phyloP scores from a whole-genome alignment of 2,329 filamentous ascomycete genomes.

The Phaeosphaeriaceae sp. region DNA sequence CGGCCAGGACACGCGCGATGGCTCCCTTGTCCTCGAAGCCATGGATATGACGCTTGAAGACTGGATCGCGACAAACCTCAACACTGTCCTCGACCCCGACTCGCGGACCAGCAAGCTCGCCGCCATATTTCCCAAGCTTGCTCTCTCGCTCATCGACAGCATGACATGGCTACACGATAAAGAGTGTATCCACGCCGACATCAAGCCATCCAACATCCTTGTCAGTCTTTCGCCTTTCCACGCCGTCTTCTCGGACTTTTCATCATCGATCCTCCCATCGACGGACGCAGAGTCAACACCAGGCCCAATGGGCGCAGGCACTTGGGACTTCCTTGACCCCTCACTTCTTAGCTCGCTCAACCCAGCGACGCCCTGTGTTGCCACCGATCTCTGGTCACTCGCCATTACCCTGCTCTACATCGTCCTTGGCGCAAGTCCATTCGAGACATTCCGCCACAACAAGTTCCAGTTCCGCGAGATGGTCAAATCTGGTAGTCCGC shows the following conservation, averaged over 20 bases:
- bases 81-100: constrained; percentile 31
- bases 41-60: constrained; percentile 44
- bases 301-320: constrained; percentile 51
- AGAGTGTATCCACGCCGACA: constrained; percentile 53
- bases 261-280: constrained; percentile 41
- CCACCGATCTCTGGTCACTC: constrained; percentile 55
- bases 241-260: constrained; percentile 55
- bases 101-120: constrained; percentile 47
- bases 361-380: constrained; percentile 38
- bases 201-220: constrained; percentile 59
- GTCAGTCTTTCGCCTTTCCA: constrained; percentile 26
- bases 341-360: constrained; percentile 29
- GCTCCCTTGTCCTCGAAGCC: constrained; percentile 42
- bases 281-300: constrained; percentile 14
- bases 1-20: constrained; percentile 40
- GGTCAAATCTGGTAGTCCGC: constrained; percentile 52
- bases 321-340: constrained; percentile 57
- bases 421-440: constrained; percentile 53
- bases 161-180: constrained; percentile 53
- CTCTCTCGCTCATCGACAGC: constrained; percentile 49
- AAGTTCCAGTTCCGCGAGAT: constrained; percentile 54
- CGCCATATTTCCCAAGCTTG: constrained; percentile 50
- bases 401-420: constrained; percentile 55
- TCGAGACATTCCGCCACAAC: constrained; percentile 49
- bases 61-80: constrained; percentile 40